A percentile compares a stretch with the other conserved stretches of the same genome.
Evolutionary conservation across 441 rosid genomes (phyloP).

Genomic region (Erodium chrysanthum): DNA sequence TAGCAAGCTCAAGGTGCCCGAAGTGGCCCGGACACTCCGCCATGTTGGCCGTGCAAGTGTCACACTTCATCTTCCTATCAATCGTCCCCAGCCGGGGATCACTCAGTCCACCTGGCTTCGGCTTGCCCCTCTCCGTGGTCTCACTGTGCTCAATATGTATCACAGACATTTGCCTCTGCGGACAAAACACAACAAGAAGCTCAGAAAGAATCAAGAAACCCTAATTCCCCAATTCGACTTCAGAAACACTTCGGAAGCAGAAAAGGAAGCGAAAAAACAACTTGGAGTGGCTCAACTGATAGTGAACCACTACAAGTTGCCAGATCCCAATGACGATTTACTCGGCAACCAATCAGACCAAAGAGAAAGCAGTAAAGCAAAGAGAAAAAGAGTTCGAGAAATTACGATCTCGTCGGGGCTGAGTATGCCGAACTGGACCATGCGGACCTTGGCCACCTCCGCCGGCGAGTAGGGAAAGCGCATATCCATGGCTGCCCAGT

Average conservation of each 20-base stretch:
- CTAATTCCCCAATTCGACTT: background rate
- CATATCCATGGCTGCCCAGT: constrained; percentile 53
- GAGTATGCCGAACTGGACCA: constrained; percentile 61
- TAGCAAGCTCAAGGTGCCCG: constrained; percentile 94
- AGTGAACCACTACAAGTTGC: background rate
- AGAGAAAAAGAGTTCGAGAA: constrained; percentile 9
- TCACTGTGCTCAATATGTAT: constrained; percentile 83
- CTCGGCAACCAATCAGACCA: constrained; percentile 12
- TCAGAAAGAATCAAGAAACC: background rate
- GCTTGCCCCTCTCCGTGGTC: constrained; percentile 91
- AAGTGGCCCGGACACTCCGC: constrained; percentile 97
- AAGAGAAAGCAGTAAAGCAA: background rate
- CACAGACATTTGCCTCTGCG: constrained; percentile 97
- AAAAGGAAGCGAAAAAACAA: background rate
- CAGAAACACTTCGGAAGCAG: background rate
- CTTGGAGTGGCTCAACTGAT: constrained; percentile 4
- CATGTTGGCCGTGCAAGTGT: constrained; percentile 90
- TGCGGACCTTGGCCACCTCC: constrained; percentile 87
- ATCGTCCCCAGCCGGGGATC: constrained; percentile 83
- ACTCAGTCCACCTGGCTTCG: constrained; percentile 73
- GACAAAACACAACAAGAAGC: constrained; percentile 8
- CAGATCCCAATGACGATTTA: background rate
- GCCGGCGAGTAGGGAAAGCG: constrained; percentile 88
- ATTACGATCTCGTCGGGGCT: constrained; percentile 67
- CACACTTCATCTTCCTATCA: constrained; percentile 86